phyloP scores from a whole-genome alignment of 2,329 filamentous ascomycete species.

The Dothideomycetidae sp. region DNA sequence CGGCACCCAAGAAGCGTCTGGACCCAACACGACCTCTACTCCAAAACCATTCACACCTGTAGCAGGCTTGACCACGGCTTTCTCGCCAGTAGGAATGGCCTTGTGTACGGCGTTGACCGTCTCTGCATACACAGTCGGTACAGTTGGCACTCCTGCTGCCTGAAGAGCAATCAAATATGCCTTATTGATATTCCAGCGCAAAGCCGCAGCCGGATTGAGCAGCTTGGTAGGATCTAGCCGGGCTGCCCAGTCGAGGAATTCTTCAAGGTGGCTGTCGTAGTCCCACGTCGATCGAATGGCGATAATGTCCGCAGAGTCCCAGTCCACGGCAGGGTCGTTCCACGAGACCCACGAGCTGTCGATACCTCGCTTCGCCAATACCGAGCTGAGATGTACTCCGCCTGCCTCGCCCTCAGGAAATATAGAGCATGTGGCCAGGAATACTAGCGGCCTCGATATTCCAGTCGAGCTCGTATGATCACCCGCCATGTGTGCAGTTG shows the following conservation, averaged over 20 bases:
- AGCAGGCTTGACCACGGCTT: conserved; percentile 39
- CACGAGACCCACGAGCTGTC: neutral
- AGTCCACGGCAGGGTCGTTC: neutral
- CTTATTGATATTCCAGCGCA: neutral
- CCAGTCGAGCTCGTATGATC: too few relatives aligned
- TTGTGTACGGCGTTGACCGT: neutral
- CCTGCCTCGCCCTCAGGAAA: neutral
- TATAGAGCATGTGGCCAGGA: neutral
- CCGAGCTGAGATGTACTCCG: neutral
- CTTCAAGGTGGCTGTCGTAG: neutral
- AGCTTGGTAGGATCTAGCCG: conserved; percentile 21
- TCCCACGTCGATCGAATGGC: neutral
- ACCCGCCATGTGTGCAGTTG: too few relatives aligned
- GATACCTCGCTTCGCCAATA: neutral
- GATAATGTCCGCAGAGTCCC: neutral
- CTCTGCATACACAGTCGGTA: neutral
- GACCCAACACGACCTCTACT: neutral
- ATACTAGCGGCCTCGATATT: neutral
- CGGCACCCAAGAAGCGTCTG: neutral
- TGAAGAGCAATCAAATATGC: neutral
- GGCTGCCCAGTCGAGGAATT: neutral
- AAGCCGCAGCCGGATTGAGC: neutral
- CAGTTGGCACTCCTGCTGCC: neutral
- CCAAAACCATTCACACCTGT: conserved; percentile 20
- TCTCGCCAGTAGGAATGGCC: conserved; percentile 42